Base-by-base conservation (phyloP, 148 eudicot species). In the Nepenthes gracilis region DNA sequence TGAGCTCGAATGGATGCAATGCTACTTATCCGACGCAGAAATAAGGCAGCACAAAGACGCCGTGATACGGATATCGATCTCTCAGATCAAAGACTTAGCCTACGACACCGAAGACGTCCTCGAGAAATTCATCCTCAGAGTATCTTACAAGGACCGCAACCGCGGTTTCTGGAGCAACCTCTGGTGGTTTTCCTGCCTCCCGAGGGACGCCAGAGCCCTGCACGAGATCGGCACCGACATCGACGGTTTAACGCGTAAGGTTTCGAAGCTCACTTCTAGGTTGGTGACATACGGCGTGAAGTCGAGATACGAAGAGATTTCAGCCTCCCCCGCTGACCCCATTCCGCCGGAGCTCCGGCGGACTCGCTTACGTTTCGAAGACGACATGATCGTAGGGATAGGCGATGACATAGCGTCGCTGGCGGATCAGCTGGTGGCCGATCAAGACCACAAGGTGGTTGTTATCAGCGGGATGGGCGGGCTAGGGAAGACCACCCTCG, bases 21-120 rank as follows among this genome's bases (percentile, higher is more conserved):
- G 55, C 55, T 62, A 51, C 14, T 38, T 62, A 2, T 45, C 35
- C n/a, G 65, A 62, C 14, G 65, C 65, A 2, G 65, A 62, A 2
- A 13, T 55, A 36, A 62, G 33, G 48, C 63, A 67, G 38, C 10
- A 52, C 33, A 33, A 62, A 4, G 55, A 58, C 23, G 59, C 57
- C 36, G 49, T 72, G 47, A 62, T 70, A 2, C 68, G 71, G 3
- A 53, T 51, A 36, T 72, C 71, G 76, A 65, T 67, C 33, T 23
- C 58, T 37, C 77, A 60, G 35, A 73, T 73, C 12, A 36, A 70
- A 59, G 72, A 73, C 12, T 73, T 68, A 33, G 69, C 76, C 0
- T 73, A 67, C 33, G 76, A 73, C 33, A 68, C 76, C 8, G 76
- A 67, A 62, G 68, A 73, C 53, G 59, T 57, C 2, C 36, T 64